Percentiles rank a stretch among this genome's conserved stretches.
phyloP scores from a whole-genome alignment of 345 rosid genomes.

The Microcos paniculata region DNA sequence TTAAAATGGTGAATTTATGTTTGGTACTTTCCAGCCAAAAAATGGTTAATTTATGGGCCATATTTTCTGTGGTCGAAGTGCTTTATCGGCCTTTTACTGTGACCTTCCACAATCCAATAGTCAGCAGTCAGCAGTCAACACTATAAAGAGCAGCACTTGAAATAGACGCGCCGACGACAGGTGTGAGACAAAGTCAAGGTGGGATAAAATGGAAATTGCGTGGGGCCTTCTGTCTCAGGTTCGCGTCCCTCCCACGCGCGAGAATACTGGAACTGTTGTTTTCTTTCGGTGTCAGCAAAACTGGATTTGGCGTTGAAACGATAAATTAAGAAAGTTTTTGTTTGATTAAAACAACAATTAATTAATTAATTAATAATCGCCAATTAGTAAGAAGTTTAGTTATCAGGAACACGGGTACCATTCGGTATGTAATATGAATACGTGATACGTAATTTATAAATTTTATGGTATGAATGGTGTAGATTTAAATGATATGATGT shows the following conservation, averaged over 20 bases:
- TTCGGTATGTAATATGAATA: too few relatives aligned
- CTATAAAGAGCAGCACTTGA: too few relatives aligned
- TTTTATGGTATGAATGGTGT: too few relatives aligned
- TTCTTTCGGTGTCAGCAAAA: background rate
- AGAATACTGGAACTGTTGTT: background rate
- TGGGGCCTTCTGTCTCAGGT: background rate
- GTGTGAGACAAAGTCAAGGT: background rate
- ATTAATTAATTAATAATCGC: background rate
- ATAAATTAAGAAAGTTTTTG: background rate
- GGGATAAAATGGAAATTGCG: background rate
- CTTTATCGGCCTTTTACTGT: background rate
- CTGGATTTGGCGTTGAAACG: background rate
- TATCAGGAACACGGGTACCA: too few relatives aligned
- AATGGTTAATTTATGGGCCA: too few relatives aligned
- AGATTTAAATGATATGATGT: too few relatives aligned
- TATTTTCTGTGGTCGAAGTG: background rate
- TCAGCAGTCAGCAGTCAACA: background rate
- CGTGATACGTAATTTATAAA: too few relatives aligned
- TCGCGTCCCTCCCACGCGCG: constrained; percentile 2
- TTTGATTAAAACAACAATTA: background rate
- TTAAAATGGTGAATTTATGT: too few relatives aligned
- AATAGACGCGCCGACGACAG: background rate
- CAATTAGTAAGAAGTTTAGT: too few relatives aligned
- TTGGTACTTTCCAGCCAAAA: too few relatives aligned
- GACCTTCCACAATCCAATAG: background rate